Base-by-base conservation (phyloP, 305 asterid genomes). In the Fraxinus floribunda region DNA sequence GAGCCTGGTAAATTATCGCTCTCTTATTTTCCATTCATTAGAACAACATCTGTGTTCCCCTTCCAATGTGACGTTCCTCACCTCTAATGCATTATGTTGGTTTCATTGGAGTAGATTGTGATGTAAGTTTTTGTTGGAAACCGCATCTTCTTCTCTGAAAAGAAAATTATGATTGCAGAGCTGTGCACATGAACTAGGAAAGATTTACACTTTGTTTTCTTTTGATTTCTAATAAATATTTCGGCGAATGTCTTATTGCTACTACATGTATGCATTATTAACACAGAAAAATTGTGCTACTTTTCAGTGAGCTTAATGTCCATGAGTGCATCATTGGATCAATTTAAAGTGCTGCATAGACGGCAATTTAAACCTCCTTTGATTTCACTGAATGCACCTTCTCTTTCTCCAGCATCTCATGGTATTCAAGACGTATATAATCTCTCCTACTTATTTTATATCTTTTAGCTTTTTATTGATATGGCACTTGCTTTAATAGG, bases 371-470 rank as follows among this genome's bases (percentile, higher is more conserved):
- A 86, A 30, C 82, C 82, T 57, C 74, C 85, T 81, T 64, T 64
- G 83, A 44, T 82, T 74, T 89, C 85, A 57, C 77, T 90, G 29
- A 80, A 85, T 82, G 95, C 88, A 78, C 95, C 94, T 7, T 90
- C 94, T 85, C 90, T 90, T 78, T 84, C 97, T 80, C 89, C 91
- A 15, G 81, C 82, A 74, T 82, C 93, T 81, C 92, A 86, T 88
- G 98, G 99, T 94, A 91, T 72, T 60, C 73, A 32, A 11, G 76
- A 64, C 57, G 80, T 22, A 85, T 62, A 62, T 78, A 26, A 36
- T 32, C 68, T 66, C 26, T 57, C 70, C 73, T 70, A 78, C 68
- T 78, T 75, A 62, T 32, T 77, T 10, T n/a, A 16, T 36, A 46
- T n/a, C 46, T n/a, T 46, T 76, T 16, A 46, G 68, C 36, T 30